Percentiles rank a stretch among this genome's conserved stretches.
These are phyloP conservation scores for Fraxinus cuspidata DNA, from an alignment of 257 asterid species.

Conservation along the genomic window DNA sequence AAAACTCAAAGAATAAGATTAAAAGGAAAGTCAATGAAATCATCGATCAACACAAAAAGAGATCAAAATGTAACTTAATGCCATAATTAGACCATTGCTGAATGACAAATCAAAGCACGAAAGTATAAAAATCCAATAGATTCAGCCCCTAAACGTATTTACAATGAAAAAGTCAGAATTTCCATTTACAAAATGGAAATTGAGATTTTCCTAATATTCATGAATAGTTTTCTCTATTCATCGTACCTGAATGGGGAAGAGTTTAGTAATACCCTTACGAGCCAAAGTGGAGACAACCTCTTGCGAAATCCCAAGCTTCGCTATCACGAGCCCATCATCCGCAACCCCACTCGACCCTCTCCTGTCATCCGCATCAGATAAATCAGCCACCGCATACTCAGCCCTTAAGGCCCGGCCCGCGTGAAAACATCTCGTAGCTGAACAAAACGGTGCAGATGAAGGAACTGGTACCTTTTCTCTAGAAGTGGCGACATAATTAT, in stretches of 20 bases:
- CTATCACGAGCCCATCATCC: constrained; percentile 86
- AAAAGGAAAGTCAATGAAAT: background rate
- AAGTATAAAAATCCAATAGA: background rate
- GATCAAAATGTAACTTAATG: background rate
- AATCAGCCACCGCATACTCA: constrained; percentile 63
- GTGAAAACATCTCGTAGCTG: constrained; percentile 47
- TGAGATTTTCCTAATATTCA: background rate
- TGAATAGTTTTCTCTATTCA: background rate
- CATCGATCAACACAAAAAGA: background rate
- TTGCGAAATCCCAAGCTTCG: constrained; percentile 74
- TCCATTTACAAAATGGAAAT: background rate
- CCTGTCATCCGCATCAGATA: constrained; percentile 52
- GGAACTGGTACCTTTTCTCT: background rate
- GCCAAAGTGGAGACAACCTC: constrained; percentile 68
- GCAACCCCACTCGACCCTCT: constrained; percentile 33
- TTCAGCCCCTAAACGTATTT: background rate
- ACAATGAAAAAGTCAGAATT: background rate
- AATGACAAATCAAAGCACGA: background rate
- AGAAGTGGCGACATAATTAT: constrained; percentile 16
- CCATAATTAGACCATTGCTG: background rate
- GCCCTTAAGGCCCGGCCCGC: constrained; percentile 44
- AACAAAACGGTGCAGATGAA: constrained; percentile 9
- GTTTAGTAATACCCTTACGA: constrained; percentile 66
- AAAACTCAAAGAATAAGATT: background rate
- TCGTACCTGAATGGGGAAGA: constrained; percentile 91